Conservation (phyloP, 192 early-diverging fungal species). For the Coemansia sp. region DNA sequence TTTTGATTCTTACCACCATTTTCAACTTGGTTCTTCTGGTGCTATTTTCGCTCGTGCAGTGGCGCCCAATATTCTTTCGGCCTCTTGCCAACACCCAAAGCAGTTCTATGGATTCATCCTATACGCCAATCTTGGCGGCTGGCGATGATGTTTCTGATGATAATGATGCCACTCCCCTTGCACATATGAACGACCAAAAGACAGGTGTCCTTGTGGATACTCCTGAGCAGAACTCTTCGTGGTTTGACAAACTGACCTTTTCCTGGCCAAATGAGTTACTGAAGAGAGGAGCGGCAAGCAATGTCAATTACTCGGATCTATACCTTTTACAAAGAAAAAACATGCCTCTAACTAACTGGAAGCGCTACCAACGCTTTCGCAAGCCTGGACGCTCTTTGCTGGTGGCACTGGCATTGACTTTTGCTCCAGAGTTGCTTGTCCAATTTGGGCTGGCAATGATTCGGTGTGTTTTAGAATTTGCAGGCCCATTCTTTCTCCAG, state of each 20-base stretch:
- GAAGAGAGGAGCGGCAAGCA: slow-evolving; percentile 51
- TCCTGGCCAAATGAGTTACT: slow-evolving; percentile 65
- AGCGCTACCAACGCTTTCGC: slow-evolving; percentile 13
- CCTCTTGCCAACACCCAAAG: neutral
- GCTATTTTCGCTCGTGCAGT: too few relatives aligned
- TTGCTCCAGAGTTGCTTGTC: slow-evolving; percentile 37
- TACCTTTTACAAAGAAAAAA: slow-evolving; percentile 57
- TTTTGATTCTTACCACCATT: too few relatives aligned
- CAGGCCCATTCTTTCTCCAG: slow-evolving; percentile 60
- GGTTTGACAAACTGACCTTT: slow-evolving; percentile 46
- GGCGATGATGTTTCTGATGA: neutral
- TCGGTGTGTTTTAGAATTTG: slow-evolving; percentile 45
- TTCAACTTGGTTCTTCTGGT: too few relatives aligned
- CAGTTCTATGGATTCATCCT: too few relatives aligned
- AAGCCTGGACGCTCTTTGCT: slow-evolving; percentile 27
- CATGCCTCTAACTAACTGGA: slow-evolving; percentile 47
- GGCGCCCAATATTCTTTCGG: too few relatives aligned
- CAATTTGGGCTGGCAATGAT: slow-evolving; percentile 48
- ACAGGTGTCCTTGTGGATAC: too few relatives aligned
- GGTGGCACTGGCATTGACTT: slow-evolving; percentile 35
- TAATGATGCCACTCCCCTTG: neutral
- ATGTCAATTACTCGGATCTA: slow-evolving; percentile 62
- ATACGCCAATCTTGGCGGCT: too few relatives aligned
- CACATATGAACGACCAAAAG: too few relatives aligned
- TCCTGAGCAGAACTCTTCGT: too few relatives aligned